Conservation (phyloP, 768 basidiomycete species). For the Suillus sp. region DNA sequence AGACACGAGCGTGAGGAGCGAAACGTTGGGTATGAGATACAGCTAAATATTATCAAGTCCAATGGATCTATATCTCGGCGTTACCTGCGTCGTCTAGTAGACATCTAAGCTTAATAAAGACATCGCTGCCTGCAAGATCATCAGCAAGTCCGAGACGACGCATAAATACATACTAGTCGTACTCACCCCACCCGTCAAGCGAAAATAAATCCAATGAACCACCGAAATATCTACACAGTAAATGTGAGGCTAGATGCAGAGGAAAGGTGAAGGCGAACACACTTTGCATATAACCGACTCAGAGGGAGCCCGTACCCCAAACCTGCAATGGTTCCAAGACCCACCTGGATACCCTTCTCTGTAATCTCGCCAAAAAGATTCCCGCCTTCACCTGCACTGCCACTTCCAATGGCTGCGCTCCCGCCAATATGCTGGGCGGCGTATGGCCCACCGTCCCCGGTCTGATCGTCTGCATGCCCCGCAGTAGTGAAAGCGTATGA, state of each 20-base stretch:
- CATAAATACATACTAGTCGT: background rate
- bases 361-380: slow-evolving; percentile 79
- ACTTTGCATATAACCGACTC: slow-evolving; percentile 74
- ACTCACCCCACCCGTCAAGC: slow-evolving; percentile 81
- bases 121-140: slow-evolving; percentile 44
- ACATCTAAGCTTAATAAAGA: slow-evolving; percentile 52
- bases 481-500: slow-evolving; percentile 93
- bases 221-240: slow-evolving; percentile 69
- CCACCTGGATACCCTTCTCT: slow-evolving; percentile 73
- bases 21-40: background rate
- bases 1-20: background rate
- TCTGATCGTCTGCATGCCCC: slow-evolving; percentile 47
- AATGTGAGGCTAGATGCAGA: slow-evolving; percentile 4
- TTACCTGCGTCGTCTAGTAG: slow-evolving; percentile 55
- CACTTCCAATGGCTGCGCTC: slow-evolving; percentile 58
- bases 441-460: slow-evolving; percentile 63
- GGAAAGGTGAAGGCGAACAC: slow-evolving; percentile 17
- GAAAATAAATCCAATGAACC: slow-evolving; percentile 82
- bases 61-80: slow-evolving; percentile 42
- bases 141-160: background rate
- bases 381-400: slow-evolving; percentile 41
- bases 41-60: background rate
- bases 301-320: slow-evolving; percentile 86
- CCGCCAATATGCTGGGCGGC: slow-evolving; percentile 80
- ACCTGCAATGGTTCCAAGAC: slow-evolving; percentile 88